These are phyloP conservation scores for Lachancea mirantina DNA, from an alignment of 805 yeast species.

Conservation along the genomic window DNA sequence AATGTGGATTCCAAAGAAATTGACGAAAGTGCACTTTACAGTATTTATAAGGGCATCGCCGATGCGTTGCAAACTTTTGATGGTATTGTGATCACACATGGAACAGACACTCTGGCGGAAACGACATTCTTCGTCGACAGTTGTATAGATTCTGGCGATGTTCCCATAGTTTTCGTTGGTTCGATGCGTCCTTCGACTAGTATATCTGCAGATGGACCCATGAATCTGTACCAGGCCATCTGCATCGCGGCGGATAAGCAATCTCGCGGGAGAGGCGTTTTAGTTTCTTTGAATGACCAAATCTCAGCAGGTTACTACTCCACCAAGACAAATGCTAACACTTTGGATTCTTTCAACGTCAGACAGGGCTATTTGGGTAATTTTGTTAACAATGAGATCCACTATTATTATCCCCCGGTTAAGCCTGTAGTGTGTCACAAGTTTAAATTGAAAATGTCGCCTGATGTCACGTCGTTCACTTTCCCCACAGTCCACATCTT, in stretches of 20 bases:
- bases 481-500: slow-evolving; percentile 43
- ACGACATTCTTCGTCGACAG: slow-evolving; percentile 58
- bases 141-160: slow-evolving; percentile 36
- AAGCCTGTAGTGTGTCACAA: slow-evolving; percentile 46
- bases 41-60: slow-evolving; percentile 41
- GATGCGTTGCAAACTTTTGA: slow-evolving; percentile 40
- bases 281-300: slow-evolving; percentile 60
- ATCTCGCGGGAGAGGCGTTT: slow-evolving; percentile 50
- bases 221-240: slow-evolving; percentile 65
- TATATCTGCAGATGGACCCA: slow-evolving; percentile 65
- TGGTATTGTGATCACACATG: slow-evolving; percentile 62
- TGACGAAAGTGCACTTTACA: slow-evolving; percentile 38
- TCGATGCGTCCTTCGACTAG: slow-evolving; percentile 71
- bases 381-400: slow-evolving; percentile 58
- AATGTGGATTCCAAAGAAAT: slow-evolving; percentile 57
- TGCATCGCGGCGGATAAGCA: slow-evolving; percentile 49
- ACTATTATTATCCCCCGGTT: slow-evolving; percentile 56
- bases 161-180: slow-evolving; percentile 64
- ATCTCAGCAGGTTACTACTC: slow-evolving; percentile 65
- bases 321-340: slow-evolving; percentile 63
- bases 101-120: slow-evolving; percentile 65
- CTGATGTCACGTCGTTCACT: slow-evolving; percentile 10
- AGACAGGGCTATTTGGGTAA: slow-evolving; percentile 69
- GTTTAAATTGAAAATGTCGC: slow-evolving; percentile 34
- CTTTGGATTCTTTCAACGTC: slow-evolving; percentile 61